Evolutionary conservation across 176 grass and related monocot genomes (phyloP).

Genomic region (Canna indica): DNA sequence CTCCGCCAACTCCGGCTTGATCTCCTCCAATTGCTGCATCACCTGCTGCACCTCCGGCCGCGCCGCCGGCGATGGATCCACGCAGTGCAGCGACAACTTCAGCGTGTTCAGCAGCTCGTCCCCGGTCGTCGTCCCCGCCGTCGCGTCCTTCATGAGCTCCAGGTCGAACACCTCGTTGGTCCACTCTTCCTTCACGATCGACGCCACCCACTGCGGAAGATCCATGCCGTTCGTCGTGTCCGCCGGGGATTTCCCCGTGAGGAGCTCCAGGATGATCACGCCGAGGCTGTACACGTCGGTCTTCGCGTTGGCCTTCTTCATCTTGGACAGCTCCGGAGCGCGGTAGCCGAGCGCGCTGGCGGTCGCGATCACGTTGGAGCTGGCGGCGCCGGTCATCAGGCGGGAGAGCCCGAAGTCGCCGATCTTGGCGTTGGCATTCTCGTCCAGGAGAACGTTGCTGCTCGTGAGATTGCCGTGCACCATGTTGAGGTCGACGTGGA

Average conservation of each 20-base stretch:
- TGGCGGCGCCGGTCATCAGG: constrained; percentile 72
- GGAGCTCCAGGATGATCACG: constrained; percentile 80
- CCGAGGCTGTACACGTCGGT: constrained; percentile 90
- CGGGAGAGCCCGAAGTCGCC: constrained; percentile 66
- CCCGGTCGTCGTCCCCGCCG: constrained; percentile 33
- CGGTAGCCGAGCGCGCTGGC: constrained; percentile 69
- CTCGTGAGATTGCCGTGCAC: constrained; percentile 89
- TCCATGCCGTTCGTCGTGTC: constrained; percentile 78
- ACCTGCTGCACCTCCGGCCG: constrained; percentile 68
- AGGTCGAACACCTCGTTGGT: constrained; percentile 97
- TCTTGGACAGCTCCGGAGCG: constrained; percentile 79
- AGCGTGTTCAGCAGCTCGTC: constrained; percentile 82
- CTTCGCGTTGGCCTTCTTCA: constrained; percentile 92
- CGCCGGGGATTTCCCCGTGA: constrained; percentile 73
- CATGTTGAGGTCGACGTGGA: constrained; percentile 54
- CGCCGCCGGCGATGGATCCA: constrained; percentile 56
- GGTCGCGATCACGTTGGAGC: constrained; percentile 60
- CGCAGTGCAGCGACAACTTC: constrained; percentile 75
- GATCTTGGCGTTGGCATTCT: constrained; percentile 47
- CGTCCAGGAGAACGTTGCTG: constrained; percentile 86
- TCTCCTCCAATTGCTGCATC: constrained; percentile 76
- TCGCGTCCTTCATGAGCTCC: constrained; percentile 74
- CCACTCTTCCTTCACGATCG: constrained; percentile 87
- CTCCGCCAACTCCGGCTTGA: constrained; percentile 51
- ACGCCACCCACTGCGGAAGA: constrained; percentile 93